These are phyloP conservation scores for Asterella californica DNA, from an alignment of 225 moss, liverwort and hornwort species.

Conservation along the genomic window DNA sequence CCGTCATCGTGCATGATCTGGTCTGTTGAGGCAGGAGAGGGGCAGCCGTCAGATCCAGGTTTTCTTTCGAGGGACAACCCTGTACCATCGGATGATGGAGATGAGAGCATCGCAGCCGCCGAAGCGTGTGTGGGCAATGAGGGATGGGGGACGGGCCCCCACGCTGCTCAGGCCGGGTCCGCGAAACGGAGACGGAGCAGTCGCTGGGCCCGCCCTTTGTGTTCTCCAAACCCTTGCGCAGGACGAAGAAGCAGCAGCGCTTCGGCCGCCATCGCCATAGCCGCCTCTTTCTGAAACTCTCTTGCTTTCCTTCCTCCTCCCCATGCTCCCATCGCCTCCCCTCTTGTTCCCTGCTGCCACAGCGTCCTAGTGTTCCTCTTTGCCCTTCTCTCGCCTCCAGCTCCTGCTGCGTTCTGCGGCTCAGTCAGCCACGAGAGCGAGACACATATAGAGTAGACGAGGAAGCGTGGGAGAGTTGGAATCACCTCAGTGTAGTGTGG, in stretches of 20 bases:
- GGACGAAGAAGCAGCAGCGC: neutral
- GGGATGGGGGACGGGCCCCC: neutral
- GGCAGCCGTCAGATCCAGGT: constrained; percentile 32
- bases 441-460: neutral
- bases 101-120: constrained; percentile 15
- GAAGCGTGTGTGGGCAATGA: constrained; percentile 16
- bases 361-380: neutral
- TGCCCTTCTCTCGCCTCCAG: neutral
- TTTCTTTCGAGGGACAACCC: neutral
- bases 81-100: neutral
- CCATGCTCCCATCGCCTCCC: neutral
- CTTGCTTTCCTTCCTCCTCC: neutral
- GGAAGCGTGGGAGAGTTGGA: neutral
- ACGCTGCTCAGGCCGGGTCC: constrained; percentile 4
- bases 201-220: constrained; percentile 12
- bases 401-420: neutral
- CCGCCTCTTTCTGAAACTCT: constrained; percentile 30
- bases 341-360: neutral
- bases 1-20: constrained; percentile 13
- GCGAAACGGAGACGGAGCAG: neutral
- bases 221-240: constrained; percentile 11
- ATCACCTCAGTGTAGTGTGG: neutral
- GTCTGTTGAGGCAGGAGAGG: neutral
- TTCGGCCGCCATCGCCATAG: constrained; percentile 43
- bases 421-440: constrained; percentile 11